Conservation (phyloP, 345 rosid species). For the Camelina hispida region DNA sequence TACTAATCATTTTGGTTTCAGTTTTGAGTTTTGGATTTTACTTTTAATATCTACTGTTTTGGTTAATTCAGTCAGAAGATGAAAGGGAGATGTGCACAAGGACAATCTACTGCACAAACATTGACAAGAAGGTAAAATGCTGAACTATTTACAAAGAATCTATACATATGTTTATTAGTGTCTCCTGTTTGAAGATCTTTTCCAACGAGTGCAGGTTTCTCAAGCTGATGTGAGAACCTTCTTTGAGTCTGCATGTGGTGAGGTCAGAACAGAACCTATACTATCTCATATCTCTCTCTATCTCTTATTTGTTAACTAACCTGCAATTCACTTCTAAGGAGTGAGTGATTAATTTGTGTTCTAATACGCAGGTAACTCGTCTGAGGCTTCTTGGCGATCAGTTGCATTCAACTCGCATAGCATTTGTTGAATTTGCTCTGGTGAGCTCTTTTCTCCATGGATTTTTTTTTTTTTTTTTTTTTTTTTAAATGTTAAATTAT, state of each 20-base stretch:
- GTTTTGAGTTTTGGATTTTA: conserved; percentile 24
- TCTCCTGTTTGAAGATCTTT: background rate
- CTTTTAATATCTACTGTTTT: conserved; percentile 2
- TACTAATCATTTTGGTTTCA: background rate
- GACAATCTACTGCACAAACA: conserved; percentile 92
- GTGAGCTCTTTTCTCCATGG: conserved; percentile 51
- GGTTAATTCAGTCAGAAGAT: conserved; percentile 82
- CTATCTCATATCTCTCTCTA: background rate
- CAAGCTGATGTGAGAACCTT: conserved; percentile 81
- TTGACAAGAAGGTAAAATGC: conserved; percentile 76
- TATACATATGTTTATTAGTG: background rate
- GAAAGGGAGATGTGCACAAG: conserved; percentile 94
- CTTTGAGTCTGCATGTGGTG: conserved; percentile 85
- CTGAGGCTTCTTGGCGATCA: conserved; percentile 89
- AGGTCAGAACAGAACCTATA: conserved; percentile 55
- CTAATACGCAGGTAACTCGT: conserved; percentile 66
- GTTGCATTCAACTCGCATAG: conserved; percentile 85
- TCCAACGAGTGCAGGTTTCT: conserved; percentile 55
- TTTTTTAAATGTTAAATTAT: too few species aligned
- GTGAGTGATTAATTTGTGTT: conserved; percentile 5
- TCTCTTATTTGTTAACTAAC: background rate
- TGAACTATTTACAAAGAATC: background rate
- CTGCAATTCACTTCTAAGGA: background rate
- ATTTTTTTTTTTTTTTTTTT: too few species aligned
- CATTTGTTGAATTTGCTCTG: conserved; percentile 86